Evolutionary conservation across 2,329 filamentous ascomycete genomes (phyloP).

Genomic region (Fusarium miscanthi): DNA sequence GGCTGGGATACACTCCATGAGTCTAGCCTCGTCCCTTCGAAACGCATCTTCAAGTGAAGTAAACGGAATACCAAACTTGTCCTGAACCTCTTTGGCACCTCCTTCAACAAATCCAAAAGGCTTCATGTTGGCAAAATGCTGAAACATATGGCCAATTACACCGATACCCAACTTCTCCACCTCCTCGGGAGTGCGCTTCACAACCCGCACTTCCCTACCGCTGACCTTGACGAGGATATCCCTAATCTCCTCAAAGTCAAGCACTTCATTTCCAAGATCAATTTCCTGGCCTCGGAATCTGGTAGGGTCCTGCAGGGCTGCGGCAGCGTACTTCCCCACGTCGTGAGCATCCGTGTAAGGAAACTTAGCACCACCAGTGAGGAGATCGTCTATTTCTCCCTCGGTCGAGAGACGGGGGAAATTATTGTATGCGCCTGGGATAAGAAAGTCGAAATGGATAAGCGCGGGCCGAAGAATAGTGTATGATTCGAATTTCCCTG

Average conservation of each 20-base stretch:
- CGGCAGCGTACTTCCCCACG: constrained; percentile 49
- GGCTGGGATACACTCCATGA: constrained; percentile 10
- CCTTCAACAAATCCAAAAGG: neutral
- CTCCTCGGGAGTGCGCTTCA: constrained; percentile 25
- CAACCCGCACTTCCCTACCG: constrained; percentile 44
- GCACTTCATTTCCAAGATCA: constrained; percentile 44
- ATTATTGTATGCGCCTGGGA: constrained; percentile 40
- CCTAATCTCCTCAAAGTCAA: constrained; percentile 47
- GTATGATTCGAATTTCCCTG: constrained; percentile 46
- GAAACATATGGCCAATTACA: constrained; percentile 16
- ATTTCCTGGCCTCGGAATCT: constrained; percentile 49
- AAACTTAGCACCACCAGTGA: constrained; percentile 37
- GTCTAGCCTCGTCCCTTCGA: constrained; percentile 12
- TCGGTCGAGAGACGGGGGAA: constrained; percentile 45
- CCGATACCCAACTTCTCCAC: neutral
- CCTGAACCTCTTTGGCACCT: neutral
- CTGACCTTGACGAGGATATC: constrained; percentile 47
- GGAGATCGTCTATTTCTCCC: constrained; percentile 45
- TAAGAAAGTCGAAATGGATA: constrained; percentile 46
- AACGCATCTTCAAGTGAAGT: constrained; percentile 20
- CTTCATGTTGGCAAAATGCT: constrained; percentile 20
- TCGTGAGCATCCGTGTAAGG: constrained; percentile 47
- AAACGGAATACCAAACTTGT: constrained; percentile 22
- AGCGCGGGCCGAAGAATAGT: constrained; percentile 50
- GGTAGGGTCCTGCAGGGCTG: constrained; percentile 46